Evolutionary conservation across 768 basidiomycete species (phyloP), one percentile per base, ranked within the genome.

Genomic region (Tulasnella sp.): DNA sequence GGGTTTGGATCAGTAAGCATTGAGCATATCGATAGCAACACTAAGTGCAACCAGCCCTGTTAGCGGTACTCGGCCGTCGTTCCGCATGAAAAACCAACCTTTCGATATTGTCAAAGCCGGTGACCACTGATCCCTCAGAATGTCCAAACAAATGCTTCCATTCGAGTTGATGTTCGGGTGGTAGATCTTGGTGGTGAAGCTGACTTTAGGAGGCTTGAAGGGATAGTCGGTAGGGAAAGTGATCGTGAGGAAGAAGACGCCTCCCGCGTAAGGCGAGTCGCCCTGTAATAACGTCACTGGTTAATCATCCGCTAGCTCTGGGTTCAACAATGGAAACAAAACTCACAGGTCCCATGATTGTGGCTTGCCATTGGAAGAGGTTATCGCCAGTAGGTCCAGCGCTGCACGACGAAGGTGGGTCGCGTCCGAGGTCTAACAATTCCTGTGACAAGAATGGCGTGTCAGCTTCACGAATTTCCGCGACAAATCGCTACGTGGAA

Each of bases 111-210:
- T 99, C 86, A 99, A 86, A 67, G 97, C 97, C 70, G 97, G 97
- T 78, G 93, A 96, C 97, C 97, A 99, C 83, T 99, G 97, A 84
- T 99, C 97, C 84, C 96, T 88, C 82, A 99, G 86, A 82, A 99
- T 99, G 84, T 99, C 97, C 81, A 99, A 86, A 84, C 97, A 99
- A 84, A 99, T 99, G 79, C 94, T 96, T 54, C 97, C 97, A 82
- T 99, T 99, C 80, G 97, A 94, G 83, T 99, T 99, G 95, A 99
- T 98, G 88, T 99, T 99, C 42, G 97, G 97, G 85, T 99, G 97
- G 84, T 98, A 99, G 81, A 98, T 98, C 93, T 97, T 98, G 82
- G 97, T 99, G 80, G 95, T 97, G 85, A 99, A 99, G 87, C 92
- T 92, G 85, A 99, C 95, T 89, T 99, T 99, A 85, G 97, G 97